A percentile compares a stretch with the other conserved stretches of the same genome.
These are phyloP conservation scores for Neurospora sp. DNA, from an alignment of 495 filamentous ascomycete species.

Conservation along the genomic window DNA sequence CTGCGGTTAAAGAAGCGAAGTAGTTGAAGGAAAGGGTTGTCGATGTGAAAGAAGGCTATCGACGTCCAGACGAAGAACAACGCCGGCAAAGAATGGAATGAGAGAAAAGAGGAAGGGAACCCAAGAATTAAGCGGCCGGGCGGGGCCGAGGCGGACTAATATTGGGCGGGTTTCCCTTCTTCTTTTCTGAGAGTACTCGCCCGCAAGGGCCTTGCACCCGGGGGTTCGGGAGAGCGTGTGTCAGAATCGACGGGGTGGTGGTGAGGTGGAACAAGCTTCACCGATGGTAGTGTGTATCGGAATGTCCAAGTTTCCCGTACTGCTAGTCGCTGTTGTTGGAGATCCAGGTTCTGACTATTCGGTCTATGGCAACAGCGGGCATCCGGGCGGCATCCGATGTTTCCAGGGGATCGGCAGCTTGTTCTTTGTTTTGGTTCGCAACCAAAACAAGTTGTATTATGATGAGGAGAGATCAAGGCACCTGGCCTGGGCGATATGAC, in stretches of 20 bases:
- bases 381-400: conserved; percentile 34
- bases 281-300: conserved; percentile 11
- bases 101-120: conserved; percentile 16
- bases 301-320: background rate
- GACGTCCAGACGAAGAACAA: conserved; percentile 32
- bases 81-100: conserved; percentile 26
- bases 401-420: conserved; percentile 8
- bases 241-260: conserved; percentile 28
- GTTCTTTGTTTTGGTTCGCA: background rate
- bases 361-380: conserved; percentile 38
- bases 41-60: conserved; percentile 41
- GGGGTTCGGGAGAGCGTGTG: conserved; percentile 23
- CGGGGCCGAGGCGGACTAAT: conserved; percentile 30
- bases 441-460: background rate
- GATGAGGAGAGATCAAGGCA: background rate
- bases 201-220: conserved; percentile 20
- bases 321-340: conserved; percentile 19
- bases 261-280: too few species aligned
- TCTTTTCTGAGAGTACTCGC: conserved; percentile 3
- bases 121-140: conserved; percentile 16
- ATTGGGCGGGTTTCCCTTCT: conserved; percentile 18
- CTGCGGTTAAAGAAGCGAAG: conserved; percentile 22
- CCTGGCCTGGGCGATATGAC: background rate
- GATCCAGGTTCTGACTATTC: conserved; percentile 37
- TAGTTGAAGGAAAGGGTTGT: conserved; percentile 15